phyloP scores from a whole-genome alignment of 2,329 filamentous ascomycete species.

The Alternaria sp. region DNA sequence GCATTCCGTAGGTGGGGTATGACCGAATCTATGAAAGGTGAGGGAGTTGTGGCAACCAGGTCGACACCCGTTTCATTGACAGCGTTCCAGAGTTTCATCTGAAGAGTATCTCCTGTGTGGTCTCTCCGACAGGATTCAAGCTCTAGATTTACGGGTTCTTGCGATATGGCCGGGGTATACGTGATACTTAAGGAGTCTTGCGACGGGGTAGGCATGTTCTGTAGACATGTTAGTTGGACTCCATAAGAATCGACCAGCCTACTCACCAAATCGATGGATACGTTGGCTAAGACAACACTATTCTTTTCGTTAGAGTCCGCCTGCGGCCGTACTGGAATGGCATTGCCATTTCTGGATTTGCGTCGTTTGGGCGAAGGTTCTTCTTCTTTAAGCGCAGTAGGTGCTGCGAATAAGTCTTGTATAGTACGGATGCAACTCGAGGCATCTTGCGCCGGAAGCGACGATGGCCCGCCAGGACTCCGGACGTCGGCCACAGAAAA shows the following conservation, averaged over 20 bases:
- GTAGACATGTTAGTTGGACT: constrained; percentile 11
- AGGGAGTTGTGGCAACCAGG: constrained; percentile 29
- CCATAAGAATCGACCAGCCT: background rate
- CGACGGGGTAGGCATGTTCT: constrained; percentile 12
- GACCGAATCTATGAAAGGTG: constrained; percentile 28
- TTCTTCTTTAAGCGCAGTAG: constrained; percentile 8
- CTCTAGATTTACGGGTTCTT: constrained; percentile 25
- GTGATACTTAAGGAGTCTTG: constrained; percentile 2
- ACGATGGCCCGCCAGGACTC: background rate
- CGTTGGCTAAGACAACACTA: constrained; percentile 42
- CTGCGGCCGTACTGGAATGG: background rate
- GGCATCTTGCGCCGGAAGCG: constrained; percentile 20
- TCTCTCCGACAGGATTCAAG: constrained; percentile 33
- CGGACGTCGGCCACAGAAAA: background rate
- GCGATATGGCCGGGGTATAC: background rate
- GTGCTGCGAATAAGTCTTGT: constrained; percentile 27
- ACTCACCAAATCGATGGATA: constrained; percentile 41
- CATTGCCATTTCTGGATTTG: constrained; percentile 28
- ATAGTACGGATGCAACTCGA: constrained; percentile 21
- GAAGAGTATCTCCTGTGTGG: constrained; percentile 20
- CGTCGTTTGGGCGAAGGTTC: constrained; percentile 41
- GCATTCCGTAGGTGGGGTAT: constrained; percentile 33
- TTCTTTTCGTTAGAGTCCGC: constrained; percentile 23
- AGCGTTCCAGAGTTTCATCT: constrained; percentile 29
- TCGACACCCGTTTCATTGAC: constrained; percentile 24